These are phyloP conservation scores for Oryza rufipogon DNA, from an alignment of 176 grass and related monocot species.

Conservation along the genomic window DNA sequence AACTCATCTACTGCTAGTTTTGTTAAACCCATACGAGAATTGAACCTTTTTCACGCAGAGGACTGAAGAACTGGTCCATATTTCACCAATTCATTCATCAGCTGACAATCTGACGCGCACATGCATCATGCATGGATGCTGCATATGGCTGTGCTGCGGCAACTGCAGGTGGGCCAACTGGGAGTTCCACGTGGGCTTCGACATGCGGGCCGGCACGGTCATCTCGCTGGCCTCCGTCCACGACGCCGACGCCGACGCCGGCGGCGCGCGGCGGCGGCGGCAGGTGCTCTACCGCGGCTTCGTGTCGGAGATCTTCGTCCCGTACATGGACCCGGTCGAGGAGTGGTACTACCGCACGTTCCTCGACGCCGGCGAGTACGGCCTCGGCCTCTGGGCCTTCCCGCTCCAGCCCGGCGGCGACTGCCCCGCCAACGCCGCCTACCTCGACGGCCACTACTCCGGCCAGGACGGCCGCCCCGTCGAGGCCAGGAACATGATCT, in stretches of 20 bases:
- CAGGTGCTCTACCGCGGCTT: constrained; percentile 73
- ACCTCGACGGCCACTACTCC: constrained; percentile 62
- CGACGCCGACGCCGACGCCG: constrained; percentile 53
- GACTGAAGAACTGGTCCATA: no score
- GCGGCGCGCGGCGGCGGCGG: constrained; percentile 25
- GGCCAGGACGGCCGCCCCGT: constrained; percentile 56
- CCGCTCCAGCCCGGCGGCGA: constrained; percentile 57
- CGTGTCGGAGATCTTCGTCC: constrained; percentile 77
- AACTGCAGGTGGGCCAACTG: constrained; percentile 71
- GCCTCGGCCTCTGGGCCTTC: constrained; percentile 54
- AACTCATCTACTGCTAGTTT: no score
- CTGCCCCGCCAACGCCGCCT: constrained; percentile 65
- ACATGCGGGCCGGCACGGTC: constrained; percentile 66
- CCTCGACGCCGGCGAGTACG: constrained; percentile 79
- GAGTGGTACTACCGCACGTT: constrained; percentile 93
- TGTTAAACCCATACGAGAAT: no score
- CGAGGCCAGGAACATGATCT: constrained; percentile 51
- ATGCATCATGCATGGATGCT: no score
- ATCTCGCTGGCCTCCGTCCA: constrained; percentile 69
- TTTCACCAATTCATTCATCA: no score
- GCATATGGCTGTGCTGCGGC: not conserved
- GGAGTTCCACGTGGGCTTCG: constrained; percentile 82
- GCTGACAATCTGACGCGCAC: no score
- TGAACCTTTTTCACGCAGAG: no score
- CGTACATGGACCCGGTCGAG: constrained; percentile 83